These are phyloP conservation scores for Micromonas commoda DNA, from an alignment of 139 green algal species.

Conservation along the genomic window DNA sequence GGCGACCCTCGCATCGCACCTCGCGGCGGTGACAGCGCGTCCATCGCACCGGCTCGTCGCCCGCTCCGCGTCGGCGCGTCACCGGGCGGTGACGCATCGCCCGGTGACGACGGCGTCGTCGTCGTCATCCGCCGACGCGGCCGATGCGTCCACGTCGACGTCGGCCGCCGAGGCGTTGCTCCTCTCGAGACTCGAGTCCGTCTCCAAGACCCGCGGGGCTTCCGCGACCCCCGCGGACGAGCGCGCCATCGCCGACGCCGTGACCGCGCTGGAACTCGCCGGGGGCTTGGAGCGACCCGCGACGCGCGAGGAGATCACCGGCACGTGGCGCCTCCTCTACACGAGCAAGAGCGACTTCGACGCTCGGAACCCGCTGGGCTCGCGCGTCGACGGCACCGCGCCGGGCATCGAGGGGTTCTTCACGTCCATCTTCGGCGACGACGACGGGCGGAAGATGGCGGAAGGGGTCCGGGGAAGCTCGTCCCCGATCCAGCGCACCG, in stretches of 20 bases:
- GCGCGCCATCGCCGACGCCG: neutral
- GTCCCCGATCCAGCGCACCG: constrained; percentile 75
- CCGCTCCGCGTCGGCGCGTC: too few relatives aligned
- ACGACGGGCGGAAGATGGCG: neutral
- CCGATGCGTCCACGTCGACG: too few relatives aligned
- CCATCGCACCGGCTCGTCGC: too few relatives aligned
- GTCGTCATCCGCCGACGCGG: neutral
- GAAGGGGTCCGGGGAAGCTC: neutral
- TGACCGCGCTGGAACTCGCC: neutral
- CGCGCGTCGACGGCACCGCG: constrained; percentile 15
- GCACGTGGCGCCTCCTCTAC: constrained; percentile 15
- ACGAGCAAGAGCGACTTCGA: constrained; percentile 23
- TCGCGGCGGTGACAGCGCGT: too few relatives aligned
- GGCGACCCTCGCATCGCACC: too few relatives aligned
- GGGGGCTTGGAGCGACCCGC: neutral
- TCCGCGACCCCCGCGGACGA: neutral
- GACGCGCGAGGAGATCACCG: neutral
- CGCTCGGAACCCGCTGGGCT: constrained; percentile 15
- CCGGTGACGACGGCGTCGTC: neutral
- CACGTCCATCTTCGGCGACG: neutral
- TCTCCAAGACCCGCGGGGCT: too few relatives aligned
- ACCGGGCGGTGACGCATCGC: too few relatives aligned
- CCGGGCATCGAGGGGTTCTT: constrained; percentile 26
- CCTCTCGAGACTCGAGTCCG: neutral
- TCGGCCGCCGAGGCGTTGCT: neutral